A percentile compares a stretch with the other conserved stretches of the same genome.
Conservation (phyloP, 2,329 filamentous ascomycete genomes). For the Hirsutella thompsonii region DNA sequence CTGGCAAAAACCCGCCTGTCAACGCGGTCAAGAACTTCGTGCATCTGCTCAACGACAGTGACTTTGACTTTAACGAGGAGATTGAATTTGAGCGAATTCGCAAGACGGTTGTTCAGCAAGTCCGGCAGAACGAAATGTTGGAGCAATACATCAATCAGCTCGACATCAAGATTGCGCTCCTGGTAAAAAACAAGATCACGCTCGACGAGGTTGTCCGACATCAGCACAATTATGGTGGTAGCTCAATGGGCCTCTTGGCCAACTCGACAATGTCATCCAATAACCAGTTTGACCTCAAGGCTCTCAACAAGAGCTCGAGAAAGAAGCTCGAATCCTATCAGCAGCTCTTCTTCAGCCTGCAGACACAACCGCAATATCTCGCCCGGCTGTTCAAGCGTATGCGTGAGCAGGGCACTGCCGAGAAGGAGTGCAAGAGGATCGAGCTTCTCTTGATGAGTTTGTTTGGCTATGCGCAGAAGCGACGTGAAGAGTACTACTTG, state of each 20-base stretch:
- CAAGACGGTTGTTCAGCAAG: constrained; percentile 94
- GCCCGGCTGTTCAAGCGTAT: constrained; percentile 76
- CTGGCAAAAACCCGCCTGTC: constrained; percentile 91
- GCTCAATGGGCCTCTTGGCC: constrained; percentile 70
- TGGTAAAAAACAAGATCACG: constrained; percentile 99
- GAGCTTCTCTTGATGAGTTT: constrained; percentile 92
- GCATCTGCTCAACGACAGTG: constrained; percentile 91
- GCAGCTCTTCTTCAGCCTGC: constrained; percentile 91
- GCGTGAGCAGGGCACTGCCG: constrained; percentile 69
- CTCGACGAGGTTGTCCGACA: constrained; percentile 95
- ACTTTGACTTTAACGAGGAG: constrained; percentile 98
- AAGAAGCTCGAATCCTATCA: constrained; percentile 96
- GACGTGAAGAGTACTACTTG: constrained; percentile 91
- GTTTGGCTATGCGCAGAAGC: constrained; percentile 94
- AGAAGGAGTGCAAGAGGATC: constrained; percentile 86
- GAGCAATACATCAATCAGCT: constrained; percentile 98
- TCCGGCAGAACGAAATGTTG: constrained; percentile 90
- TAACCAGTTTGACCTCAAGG: constrained; percentile 92
- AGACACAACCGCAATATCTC: constrained; percentile 92
- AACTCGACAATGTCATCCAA: constrained; percentile 81
- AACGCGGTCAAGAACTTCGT: constrained; percentile 97
- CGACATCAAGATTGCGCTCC: constrained; percentile 94
- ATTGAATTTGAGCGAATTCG: constrained; percentile 90
- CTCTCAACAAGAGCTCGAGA: constrained; percentile 89
- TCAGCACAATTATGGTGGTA: constrained; percentile 89